Conservation (phyloP, 768 basidiomycete species). For the Lentinula sp. region DNA sequence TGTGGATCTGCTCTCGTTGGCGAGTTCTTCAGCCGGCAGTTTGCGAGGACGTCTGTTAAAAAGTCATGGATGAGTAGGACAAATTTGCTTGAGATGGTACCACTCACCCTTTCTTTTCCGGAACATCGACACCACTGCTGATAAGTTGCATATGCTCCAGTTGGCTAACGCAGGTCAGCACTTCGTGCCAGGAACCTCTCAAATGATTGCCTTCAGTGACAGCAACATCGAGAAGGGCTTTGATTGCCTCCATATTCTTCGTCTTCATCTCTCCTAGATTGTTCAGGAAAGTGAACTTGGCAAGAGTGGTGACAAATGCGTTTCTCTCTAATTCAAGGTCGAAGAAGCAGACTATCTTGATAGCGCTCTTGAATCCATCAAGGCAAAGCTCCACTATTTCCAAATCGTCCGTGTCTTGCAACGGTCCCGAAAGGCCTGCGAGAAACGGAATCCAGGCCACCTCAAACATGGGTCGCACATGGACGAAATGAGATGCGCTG, state of each 20-base stretch:
- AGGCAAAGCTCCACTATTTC: slow-evolving; percentile 89
- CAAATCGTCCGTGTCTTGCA: slow-evolving; percentile 93
- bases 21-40: slow-evolving; percentile 85
- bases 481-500: slow-evolving; percentile 92
- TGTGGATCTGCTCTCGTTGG: slow-evolving; percentile 93
- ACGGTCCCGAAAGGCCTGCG: slow-evolving; percentile 88
- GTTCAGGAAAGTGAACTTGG: slow-evolving; percentile 95
- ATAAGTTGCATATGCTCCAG: slow-evolving; percentile 98
- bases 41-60: slow-evolving; percentile 44
- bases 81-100: neutral
- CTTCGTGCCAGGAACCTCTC: slow-evolving; percentile 95
- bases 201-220: slow-evolving; percentile 95
- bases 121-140: slow-evolving; percentile 80
- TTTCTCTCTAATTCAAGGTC: slow-evolving; percentile 97
- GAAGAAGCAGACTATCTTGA: slow-evolving; percentile 94
- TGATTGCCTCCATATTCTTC: slow-evolving; percentile 99
- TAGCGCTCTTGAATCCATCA: slow-evolving; percentile 96
- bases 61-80: neutral
- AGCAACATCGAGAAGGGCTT: slow-evolving; percentile 88
- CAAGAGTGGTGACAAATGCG: slow-evolving; percentile 94
- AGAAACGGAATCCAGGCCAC: slow-evolving; percentile 99
- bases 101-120: slow-evolving; percentile 80
- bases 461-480: slow-evolving; percentile 98
- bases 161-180: slow-evolving; percentile 95
- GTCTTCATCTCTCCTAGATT: slow-evolving; percentile 98